Conservation (phyloP, 139 green algal species). For the Chlorella vulgaris region DNA sequence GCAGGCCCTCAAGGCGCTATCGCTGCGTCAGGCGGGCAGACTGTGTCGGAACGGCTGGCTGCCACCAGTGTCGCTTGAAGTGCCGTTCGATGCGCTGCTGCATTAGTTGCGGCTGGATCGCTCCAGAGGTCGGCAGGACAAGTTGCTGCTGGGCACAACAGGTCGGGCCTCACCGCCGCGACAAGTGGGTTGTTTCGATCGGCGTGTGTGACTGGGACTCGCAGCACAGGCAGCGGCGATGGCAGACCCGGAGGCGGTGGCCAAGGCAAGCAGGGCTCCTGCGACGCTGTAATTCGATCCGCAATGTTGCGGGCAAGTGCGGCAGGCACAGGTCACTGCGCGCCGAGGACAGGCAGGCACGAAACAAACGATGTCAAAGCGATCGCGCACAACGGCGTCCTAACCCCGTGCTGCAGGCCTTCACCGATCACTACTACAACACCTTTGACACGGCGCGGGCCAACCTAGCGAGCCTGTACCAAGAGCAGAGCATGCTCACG, state of each 20-base stretch:
- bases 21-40: too few species aligned
- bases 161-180: too few species aligned
- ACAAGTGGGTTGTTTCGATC: too few species aligned
- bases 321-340: too few species aligned
- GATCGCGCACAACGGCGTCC: background rate
- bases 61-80: slow-evolving; percentile 2
- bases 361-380: background rate
- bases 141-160: too few species aligned
- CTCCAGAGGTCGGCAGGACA: too few species aligned
- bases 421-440: slow-evolving; percentile 95
- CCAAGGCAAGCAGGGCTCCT: slow-evolving; percentile 36
- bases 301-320: too few species aligned
- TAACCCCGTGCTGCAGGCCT: slow-evolving; percentile 72
- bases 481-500: slow-evolving; percentile 82
- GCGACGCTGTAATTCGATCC: too few species aligned
- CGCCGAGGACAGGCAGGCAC: background rate
- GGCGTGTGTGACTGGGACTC: too few species aligned
- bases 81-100: too few species aligned
- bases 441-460: slow-evolving; percentile 89
- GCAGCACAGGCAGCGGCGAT: background rate
- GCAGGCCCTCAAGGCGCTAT: background rate
- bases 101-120: too few species aligned
- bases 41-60: too few species aligned
- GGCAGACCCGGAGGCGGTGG: slow-evolving; percentile 39
- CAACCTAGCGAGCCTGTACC: slow-evolving; percentile 81